Evolutionary conservation across 139 green algal genomes (phyloP).

Genomic region (Chlamydomonas incerta): DNA sequence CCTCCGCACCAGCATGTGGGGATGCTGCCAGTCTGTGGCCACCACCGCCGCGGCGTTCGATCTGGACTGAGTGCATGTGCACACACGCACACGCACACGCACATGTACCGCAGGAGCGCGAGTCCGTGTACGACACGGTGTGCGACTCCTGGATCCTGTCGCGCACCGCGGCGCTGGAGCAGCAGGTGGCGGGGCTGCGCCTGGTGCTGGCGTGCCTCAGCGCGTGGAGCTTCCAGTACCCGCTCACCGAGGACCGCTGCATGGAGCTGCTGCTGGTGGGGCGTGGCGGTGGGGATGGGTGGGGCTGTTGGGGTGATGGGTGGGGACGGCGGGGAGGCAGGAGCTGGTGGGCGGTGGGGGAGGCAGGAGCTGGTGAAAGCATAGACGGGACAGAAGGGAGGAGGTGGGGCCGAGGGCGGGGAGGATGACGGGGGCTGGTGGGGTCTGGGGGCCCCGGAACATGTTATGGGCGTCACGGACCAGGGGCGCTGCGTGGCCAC

Average conservation of each 20-base stretch:
- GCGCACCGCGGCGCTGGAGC: conserved; percentile 41
- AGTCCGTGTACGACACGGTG: conserved; percentile 57
- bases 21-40: neutral
- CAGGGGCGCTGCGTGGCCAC: too few relatives aligned
- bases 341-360: too few relatives aligned
- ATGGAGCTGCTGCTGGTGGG: conserved; percentile 55
- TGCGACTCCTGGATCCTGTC: conserved; percentile 54
- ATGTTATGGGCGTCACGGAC: too few relatives aligned
- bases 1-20: too few relatives aligned
- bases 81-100: neutral
- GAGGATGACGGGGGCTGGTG: too few relatives aligned
- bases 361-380: too few relatives aligned
- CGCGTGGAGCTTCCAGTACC: conserved; percentile 66
- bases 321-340: neutral
- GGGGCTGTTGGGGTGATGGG: neutral
- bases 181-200: conserved; percentile 61
- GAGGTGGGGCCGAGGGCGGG: too few relatives aligned
- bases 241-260: conserved; percentile 63
- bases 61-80: too few relatives aligned
- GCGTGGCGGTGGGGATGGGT: neutral
- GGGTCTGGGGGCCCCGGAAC: too few relatives aligned
- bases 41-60: too few relatives aligned
- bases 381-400: too few relatives aligned
- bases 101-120: conserved; percentile 39
- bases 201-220: conserved; percentile 59